Conservation (phyloP, 148 eudicot genomes). For the Rhododendron henanense region DNA sequence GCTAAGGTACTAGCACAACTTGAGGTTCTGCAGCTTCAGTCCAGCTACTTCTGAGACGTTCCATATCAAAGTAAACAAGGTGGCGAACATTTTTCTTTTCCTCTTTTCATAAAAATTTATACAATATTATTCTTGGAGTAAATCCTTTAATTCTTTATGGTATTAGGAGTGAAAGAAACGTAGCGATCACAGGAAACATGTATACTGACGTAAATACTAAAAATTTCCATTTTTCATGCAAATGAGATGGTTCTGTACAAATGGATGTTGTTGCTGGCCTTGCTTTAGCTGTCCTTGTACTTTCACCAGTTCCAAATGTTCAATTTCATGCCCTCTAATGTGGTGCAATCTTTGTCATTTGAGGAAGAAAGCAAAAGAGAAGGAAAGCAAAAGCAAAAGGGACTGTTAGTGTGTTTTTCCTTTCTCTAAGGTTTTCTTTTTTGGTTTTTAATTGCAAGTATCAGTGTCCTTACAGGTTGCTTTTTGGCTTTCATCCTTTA, state of each 20-base stretch:
- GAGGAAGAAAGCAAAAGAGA: neutral
- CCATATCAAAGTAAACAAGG: neutral
- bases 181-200: neutral
- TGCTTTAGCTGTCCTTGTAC: neutral
- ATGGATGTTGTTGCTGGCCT: neutral
- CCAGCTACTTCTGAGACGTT: constrained; percentile 63
- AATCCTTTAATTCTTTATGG: neutral
- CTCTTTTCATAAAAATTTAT: neutral
- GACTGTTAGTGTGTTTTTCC: neutral
- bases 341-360: neutral
- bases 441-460: neutral
- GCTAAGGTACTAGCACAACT: constrained; percentile 82
- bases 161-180: neutral
- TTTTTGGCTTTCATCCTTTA: neutral
- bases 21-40: constrained; percentile 75
- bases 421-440: neutral
- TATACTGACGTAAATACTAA: neutral
- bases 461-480: neutral
- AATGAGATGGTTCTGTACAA: neutral
- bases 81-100: neutral
- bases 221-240: neutral
- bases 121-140: neutral
- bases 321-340: neutral
- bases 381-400: neutral
- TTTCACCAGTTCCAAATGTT: neutral